A percentile compares a stretch with the other conserved stretches of the same genome.
Conservation (phyloP, 306 rosid genomes). For the Datisca glomerata region DNA sequence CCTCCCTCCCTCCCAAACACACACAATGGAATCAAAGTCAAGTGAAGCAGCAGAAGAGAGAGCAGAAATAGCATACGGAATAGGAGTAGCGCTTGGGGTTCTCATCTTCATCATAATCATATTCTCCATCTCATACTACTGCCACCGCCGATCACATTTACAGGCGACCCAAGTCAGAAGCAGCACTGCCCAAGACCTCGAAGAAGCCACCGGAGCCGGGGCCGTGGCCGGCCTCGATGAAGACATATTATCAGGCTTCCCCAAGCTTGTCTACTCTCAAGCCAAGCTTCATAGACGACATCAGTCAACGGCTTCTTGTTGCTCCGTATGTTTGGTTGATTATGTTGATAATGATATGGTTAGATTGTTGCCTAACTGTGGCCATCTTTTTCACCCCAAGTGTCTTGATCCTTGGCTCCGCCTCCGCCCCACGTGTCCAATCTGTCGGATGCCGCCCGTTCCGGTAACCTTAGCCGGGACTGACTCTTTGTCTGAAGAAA, state of each 20-base stretch:
- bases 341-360: constrained; percentile 20
- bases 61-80: constrained; percentile 8
- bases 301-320: not conserved
- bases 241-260: not conserved
- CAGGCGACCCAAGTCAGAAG: not conserved
- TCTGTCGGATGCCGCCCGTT: too few species aligned
- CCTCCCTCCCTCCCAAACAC: not conserved
- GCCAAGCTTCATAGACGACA: not conserved
- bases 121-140: constrained; percentile 12
- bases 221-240: constrained; percentile 5
- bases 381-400: constrained; percentile 27
- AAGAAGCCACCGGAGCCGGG: not conserved
- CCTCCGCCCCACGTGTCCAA: constrained; percentile 23
- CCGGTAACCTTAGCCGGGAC: constrained; percentile 18
- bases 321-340: constrained; percentile 14
- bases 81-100: constrained; percentile 9
- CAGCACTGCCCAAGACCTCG: not conserved
- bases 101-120: not conserved
- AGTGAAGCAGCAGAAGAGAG: not conserved
- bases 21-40: not conserved
- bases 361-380: constrained; percentile 31
- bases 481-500: too few species aligned
- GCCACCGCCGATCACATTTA: not conserved
- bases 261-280: constrained; percentile 4
- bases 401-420: constrained; percentile 34